Conservation (phyloP, 23 red algal species). For the Gracilaria vermiculophylla region DNA sequence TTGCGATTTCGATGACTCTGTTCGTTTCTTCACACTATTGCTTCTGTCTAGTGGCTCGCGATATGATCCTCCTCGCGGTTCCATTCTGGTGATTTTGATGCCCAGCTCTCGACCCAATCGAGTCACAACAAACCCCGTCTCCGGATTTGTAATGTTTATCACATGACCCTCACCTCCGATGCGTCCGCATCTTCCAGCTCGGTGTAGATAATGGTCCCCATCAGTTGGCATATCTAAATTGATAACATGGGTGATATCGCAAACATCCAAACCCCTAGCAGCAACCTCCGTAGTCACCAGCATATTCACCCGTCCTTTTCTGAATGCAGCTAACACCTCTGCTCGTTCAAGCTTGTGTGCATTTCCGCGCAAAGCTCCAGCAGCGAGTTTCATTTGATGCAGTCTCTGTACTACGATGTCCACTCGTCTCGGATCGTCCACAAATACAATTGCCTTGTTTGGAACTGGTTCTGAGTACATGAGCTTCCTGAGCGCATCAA, state of each 20-base stretch:
- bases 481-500: conserved; percentile 69
- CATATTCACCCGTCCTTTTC: conserved; percentile 45
- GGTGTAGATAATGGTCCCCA: conserved; percentile 92
- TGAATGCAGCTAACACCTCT: conserved; percentile 74
- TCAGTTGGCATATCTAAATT: conserved; percentile 93
- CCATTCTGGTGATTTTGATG: conserved; percentile 67
- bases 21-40: not conserved
- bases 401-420: conserved; percentile 65
- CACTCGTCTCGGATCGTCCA: conserved; percentile 74
- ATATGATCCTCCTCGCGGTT: conserved; percentile 67
- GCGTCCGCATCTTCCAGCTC: conserved; percentile 86
- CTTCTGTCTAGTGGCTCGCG: conserved; percentile 1
- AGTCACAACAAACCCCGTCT: conserved; percentile 64
- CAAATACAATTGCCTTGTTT: conserved; percentile 58
- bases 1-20: not conserved
- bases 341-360: conserved; percentile 79
- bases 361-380: conserved; percentile 65
- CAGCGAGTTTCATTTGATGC: conserved; percentile 62
- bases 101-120: conserved; percentile 40
- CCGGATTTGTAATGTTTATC: conserved; percentile 57
- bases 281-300: conserved; percentile 92
- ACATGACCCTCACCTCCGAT: conserved; percentile 57
- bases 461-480: conserved; percentile 66
- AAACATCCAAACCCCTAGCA: conserved; percentile 92
- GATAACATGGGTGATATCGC: conserved; percentile 82